Conservation (phyloP, 306 rosid species). For the Cicer judaicum region DNA sequence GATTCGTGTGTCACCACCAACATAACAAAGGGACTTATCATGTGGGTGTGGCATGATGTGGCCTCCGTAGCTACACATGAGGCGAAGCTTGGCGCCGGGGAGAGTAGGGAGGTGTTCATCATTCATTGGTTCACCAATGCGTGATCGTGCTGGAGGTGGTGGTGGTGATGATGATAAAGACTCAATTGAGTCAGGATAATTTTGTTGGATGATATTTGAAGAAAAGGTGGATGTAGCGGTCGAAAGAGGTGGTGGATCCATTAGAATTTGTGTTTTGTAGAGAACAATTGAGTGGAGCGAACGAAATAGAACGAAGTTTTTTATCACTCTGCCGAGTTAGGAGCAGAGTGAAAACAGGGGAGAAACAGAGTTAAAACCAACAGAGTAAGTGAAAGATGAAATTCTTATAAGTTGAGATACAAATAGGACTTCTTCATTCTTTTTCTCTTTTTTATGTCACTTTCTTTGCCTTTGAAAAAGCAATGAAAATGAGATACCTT, state of each 20-base stretch:
- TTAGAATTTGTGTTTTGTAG: neutral
- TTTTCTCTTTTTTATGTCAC: constrained; percentile 28
- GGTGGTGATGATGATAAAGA: constrained; percentile 53
- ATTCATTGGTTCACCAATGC: constrained; percentile 59
- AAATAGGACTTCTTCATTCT: constrained; percentile 26
- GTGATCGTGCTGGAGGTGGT: constrained; percentile 60
- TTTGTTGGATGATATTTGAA: constrained; percentile 41
- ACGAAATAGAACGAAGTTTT: neutral
- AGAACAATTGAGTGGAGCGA: neutral
- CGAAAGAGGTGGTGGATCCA: constrained; percentile 43
- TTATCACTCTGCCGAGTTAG: neutral
- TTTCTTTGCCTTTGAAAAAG: constrained; percentile 44
- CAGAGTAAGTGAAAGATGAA: constrained; percentile 38
- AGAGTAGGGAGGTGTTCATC: constrained; percentile 63
- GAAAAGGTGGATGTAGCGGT: neutral
- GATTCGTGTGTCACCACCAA: constrained; percentile 94
- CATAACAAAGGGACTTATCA: constrained; percentile 83
- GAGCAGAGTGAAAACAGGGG: constrained; percentile 37
- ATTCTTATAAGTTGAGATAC: constrained; percentile 35
- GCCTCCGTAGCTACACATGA: constrained; percentile 98
- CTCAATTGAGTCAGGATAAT: constrained; percentile 60
- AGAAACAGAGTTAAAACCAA: constrained; percentile 36
- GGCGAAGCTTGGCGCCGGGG: constrained; percentile 80
- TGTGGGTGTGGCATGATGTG: constrained; percentile 97
- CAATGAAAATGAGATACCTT: constrained; percentile 28